Percentiles rank a stretch among this genome's conserved stretches.
These are phyloP conservation scores for Juglanconis oblonga DNA, from an alignment of 2,329 filamentous ascomycete species.

Conservation along the genomic window DNA sequence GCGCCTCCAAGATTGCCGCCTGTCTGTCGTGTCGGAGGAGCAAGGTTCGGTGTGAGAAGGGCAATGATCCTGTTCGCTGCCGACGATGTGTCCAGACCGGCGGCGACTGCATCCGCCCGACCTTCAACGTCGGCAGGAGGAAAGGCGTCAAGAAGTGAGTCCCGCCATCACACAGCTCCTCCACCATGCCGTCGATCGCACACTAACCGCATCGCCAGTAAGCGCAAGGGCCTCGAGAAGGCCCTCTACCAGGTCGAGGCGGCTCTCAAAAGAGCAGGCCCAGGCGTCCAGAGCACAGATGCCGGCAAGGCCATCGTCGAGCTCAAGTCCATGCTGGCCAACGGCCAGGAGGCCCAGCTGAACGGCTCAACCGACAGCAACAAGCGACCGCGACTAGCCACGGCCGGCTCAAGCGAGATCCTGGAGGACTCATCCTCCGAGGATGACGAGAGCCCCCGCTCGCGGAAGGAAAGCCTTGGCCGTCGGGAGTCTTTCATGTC, in stretches of 20 bases:
- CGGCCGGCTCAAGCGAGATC: constrained; percentile 24
- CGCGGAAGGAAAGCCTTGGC: not conserved
- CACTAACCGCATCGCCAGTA: constrained; percentile 43
- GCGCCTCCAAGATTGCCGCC: constrained; percentile 41
- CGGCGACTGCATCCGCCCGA: constrained; percentile 64
- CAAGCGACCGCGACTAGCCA: constrained; percentile 21
- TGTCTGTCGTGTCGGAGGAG: constrained; percentile 64
- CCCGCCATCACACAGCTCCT: not conserved
- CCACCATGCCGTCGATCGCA: not conserved
- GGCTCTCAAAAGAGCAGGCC: constrained; percentile 54
- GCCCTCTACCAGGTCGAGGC: constrained; percentile 72
- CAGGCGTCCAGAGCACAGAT: constrained; percentile 40
- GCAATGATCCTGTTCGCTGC: constrained; percentile 49
- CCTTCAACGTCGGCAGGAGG: constrained; percentile 70
- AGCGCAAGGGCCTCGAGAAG: constrained; percentile 71
- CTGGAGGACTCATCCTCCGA: constrained; percentile 32
- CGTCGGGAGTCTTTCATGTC: constrained; percentile 23
- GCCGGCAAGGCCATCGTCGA: constrained; percentile 45
- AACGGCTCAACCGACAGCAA: constrained; percentile 16
- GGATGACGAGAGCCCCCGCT: constrained; percentile 24
- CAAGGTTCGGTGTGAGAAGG: constrained; percentile 66
- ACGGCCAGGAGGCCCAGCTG: constrained; percentile 21
- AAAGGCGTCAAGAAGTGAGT: constrained; percentile 74
- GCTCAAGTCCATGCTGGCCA: constrained; percentile 38
- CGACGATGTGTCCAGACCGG: constrained; percentile 59